phyloP scores from a whole-genome alignment of 495 filamentous ascomycete species.

The Penicillium arizonense region DNA sequence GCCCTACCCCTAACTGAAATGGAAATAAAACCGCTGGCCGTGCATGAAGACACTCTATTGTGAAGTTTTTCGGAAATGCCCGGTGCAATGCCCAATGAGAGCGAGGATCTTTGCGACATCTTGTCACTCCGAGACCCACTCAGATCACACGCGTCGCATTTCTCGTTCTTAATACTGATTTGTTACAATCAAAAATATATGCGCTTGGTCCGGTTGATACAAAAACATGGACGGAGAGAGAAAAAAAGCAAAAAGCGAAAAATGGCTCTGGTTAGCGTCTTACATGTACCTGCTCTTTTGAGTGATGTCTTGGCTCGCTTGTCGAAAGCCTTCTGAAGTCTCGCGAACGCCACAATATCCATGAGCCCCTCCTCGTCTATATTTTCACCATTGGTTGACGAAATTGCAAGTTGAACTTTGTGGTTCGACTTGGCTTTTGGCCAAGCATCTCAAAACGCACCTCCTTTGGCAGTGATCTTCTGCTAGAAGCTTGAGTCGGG shows the following conservation, averaged over 20 bases:
- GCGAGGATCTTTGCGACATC: neutral
- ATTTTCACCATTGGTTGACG: neutral
- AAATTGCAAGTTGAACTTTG: neutral
- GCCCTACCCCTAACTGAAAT: neutral
- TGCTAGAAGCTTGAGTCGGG: neutral
- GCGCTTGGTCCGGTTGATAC: neutral
- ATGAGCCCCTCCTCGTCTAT: neutral
- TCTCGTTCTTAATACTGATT: too few species aligned
- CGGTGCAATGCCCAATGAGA: neutral
- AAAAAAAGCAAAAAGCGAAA: neutral
- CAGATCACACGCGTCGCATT: neutral
- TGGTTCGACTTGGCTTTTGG: too few species aligned
- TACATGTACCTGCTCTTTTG: too few species aligned
- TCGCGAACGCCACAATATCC: neutral
- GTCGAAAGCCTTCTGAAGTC: neutral
- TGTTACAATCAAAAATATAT: too few species aligned
- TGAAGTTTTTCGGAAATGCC: neutral
- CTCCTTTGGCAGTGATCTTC: neutral
- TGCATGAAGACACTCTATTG: neutral
- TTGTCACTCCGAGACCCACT: neutral
- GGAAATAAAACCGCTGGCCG: neutral
- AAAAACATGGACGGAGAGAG: neutral
- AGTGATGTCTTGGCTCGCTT: conserved; percentile 5
- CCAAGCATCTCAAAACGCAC: neutral
- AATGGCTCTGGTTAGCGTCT: neutral